These are phyloP conservation scores for Onygenales sp. DNA, from an alignment of 2,329 filamentous ascomycete genomes.

Conservation along the genomic window DNA sequence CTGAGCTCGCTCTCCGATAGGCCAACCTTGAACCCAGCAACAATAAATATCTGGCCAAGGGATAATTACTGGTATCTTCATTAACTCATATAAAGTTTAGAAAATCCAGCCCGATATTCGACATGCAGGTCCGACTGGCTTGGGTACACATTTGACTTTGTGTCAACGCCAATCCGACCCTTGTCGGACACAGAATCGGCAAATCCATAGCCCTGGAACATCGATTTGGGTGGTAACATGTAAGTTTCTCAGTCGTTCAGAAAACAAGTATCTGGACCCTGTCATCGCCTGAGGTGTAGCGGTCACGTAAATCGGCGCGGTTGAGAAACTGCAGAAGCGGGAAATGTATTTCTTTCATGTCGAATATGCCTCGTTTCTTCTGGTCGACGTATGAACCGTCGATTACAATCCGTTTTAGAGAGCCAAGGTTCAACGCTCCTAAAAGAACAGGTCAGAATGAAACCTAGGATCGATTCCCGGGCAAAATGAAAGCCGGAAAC, in stretches of 20 bases:
- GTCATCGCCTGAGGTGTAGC: slow-evolving; percentile 50
- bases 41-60: too few relatives aligned
- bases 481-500: slow-evolving; percentile 14
- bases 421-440: slow-evolving; percentile 61
- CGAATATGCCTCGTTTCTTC: slow-evolving; percentile 87
- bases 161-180: too few relatives aligned
- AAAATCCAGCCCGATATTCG: too few relatives aligned
- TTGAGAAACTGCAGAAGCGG: slow-evolving; percentile 68
- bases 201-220: not conserved
- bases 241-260: slow-evolving; percentile 38
- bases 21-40: too few relatives aligned
- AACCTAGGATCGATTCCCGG: not conserved
- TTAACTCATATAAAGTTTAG: too few relatives aligned
- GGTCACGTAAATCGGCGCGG: slow-evolving; percentile 58
- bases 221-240: too few relatives aligned
- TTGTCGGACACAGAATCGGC: too few relatives aligned
- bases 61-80: too few relatives aligned
- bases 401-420: slow-evolving; percentile 70
- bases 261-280: slow-evolving; percentile 41
- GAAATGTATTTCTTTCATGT: slow-evolving; percentile 88
- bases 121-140: too few relatives aligned
- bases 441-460: slow-evolving; percentile 12
- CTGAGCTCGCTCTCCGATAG: too few relatives aligned
- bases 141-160: too few relatives aligned
- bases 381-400: slow-evolving; percentile 90